Base-by-base conservation (phyloP, 495 filamentous ascomycete species). In the Penicillium taxi region DNA sequence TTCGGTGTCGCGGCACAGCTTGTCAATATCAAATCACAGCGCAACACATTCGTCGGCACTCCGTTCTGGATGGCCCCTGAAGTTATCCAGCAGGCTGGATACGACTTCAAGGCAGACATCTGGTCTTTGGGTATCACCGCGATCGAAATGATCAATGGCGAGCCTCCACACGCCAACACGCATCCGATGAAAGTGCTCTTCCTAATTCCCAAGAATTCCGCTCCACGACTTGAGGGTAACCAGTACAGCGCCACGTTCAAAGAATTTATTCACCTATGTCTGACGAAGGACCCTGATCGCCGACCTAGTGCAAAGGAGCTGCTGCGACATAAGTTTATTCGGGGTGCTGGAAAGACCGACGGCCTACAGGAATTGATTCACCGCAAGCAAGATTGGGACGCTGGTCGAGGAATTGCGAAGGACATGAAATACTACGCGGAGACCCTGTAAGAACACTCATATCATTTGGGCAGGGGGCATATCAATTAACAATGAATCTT, bases 171-270 rank as follows among this genome's bases (percentile, higher is more conserved):
- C 56, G 86, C 87, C 9, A 80, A 79, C 46, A 83, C 81, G 0
- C 91, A 98, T 56, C 93, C 91, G 6, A 98, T 98, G 91, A 98
- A 98, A 58, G 88, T 96, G 11, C 69, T 98, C n/a, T 95, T 98
- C 61, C 69, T 87, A 32, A 98, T 98, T 45, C 91, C 91, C 0
- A 96, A 96, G 66, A 82, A 84, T 36, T 75, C 85, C 8, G 82
- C 91, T 4, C 88, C 91, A 25, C 73, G 77, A 35, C 68, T 98
- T 3, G 86, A 95, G 54, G 91, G 93, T 12, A 71, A 72, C 38
- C 70, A 81, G 43, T 95, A 86, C 57, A 91, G 86, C 56, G 82
- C 72, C 46, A 82, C 88, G 16, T 94, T 96, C 64, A 94, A 86
- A 58, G 91, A 96, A 39, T 98, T 98, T 54, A 74, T 96, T 27